phyloP scores from a whole-genome alignment of 108 stramenopile species.

The Nannochloropsis gaditana region DNA sequence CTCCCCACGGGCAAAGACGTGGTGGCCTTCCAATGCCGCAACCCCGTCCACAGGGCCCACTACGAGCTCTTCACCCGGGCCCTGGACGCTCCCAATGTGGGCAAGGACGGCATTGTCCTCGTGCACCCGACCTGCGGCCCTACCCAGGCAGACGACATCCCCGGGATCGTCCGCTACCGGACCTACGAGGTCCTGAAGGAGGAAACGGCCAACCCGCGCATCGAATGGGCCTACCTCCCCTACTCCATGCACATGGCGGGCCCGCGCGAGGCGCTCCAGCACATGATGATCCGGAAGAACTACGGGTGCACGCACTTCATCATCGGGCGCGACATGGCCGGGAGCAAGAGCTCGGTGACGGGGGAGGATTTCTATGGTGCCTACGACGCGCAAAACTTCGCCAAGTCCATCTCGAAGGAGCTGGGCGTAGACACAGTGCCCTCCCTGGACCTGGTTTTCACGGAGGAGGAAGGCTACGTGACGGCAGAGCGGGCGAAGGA shows the following conservation, averaged over 20 bases:
- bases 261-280: slow-evolving; percentile 98
- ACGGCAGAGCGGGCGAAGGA: slow-evolving; percentile 93
- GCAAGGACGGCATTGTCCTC: slow-evolving; percentile 80
- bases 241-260: slow-evolving; percentile 99
- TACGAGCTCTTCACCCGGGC: slow-evolving; percentile 98
- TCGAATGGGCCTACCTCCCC: slow-evolving; percentile 93
- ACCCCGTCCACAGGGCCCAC: slow-evolving; percentile 99
- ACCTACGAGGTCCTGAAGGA: slow-evolving; percentile 84
- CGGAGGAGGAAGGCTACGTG: slow-evolving; percentile 88
- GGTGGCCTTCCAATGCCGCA: slow-evolving; percentile 99
- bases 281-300: slow-evolving; percentile 99
- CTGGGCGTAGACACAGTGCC: slow-evolving; percentile 89
- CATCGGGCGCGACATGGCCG: slow-evolving; percentile 99
- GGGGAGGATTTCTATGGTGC: slow-evolving; percentile 98
- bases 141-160: slow-evolving; percentile 68
- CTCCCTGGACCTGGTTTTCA: slow-evolving; percentile 86
- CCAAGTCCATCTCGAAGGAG: slow-evolving; percentile 70
- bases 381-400: slow-evolving; percentile 91
- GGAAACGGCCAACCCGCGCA: slow-evolving; percentile 80
- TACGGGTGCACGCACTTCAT: slow-evolving; percentile 99
- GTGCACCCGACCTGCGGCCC: slow-evolving; percentile 99
- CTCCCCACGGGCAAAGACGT: slow-evolving; percentile 91
- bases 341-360: slow-evolving; percentile 87
- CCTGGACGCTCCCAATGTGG: slow-evolving; percentile 83
- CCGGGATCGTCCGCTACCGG: slow-evolving; percentile 68